These are phyloP conservation scores for Aspergillus niger DNA, from an alignment of 2,329 filamentous ascomycete species.

Conservation along the genomic window DNA sequence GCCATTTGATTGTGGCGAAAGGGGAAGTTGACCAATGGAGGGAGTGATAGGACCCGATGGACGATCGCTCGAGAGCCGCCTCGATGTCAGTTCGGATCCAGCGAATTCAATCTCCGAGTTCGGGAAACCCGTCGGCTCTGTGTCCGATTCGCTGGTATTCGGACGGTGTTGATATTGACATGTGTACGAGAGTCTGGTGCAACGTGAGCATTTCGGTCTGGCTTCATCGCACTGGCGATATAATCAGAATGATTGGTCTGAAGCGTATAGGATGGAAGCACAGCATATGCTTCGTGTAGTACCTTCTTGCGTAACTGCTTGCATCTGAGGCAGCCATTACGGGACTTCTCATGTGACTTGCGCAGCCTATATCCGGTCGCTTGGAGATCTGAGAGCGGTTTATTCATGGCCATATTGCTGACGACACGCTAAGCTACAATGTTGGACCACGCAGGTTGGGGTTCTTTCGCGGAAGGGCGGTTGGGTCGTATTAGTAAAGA, in stretches of 20 bases:
- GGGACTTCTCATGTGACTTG: conserved; percentile 36
- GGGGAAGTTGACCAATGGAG: conserved; percentile 2
- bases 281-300: background rate
- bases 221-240: conserved; percentile 38
- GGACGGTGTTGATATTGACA: conserved; percentile 32
- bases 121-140: background rate
- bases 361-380: conserved; percentile 19
- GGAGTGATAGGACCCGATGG: conserved; percentile 12
- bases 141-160: conserved; percentile 10
- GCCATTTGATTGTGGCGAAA: conserved; percentile 1
- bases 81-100: background rate
- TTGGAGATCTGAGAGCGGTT: conserved; percentile 1
- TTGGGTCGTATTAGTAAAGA: conserved; percentile 11
- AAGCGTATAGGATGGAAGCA: background rate
- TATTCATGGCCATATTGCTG: conserved; percentile 9
- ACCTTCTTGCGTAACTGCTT: conserved; percentile 42
- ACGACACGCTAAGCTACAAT: background rate
- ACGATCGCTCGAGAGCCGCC: conserved; percentile 10
- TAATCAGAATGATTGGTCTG: conserved; percentile 11
- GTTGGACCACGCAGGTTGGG: background rate
- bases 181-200: conserved; percentile 30
- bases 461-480: background rate
- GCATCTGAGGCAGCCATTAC: conserved; percentile 38
- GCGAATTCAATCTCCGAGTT: background rate
- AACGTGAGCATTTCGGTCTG: conserved; percentile 38